Base-by-base conservation (phyloP, 345 rosid species). In the Streptanthus diversifolius region DNA sequence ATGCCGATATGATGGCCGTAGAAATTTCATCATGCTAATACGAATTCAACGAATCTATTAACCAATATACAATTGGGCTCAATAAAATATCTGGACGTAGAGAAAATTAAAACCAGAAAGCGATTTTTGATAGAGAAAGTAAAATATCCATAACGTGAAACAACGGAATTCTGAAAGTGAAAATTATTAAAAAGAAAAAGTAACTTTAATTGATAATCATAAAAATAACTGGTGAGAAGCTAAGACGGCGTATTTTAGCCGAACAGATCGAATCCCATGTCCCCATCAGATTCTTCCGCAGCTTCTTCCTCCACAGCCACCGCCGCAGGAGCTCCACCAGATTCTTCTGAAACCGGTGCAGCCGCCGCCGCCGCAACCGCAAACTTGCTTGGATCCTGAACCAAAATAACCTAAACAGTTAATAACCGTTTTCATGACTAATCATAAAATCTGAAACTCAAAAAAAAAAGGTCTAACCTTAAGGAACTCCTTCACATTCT, bases 361-460 rank as follows among this genome's bases (percentile, higher is more conserved):
- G 86, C 79, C 7, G 79, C 87, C 2, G 25, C 33, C 7, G 14
- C 39, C 8, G 85, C 89, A 25, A 74, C 86, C 0, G 83, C 89
- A 66, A 90, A 93, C 82, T 88, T 90, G 77, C 83, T 85, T 8
- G 97, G 98, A 80, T 93, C 92, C 97, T 92, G 81, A 47, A 5
- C 17, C 58, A 33, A 66, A 5, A 22, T 25, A 33, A 7, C 5
- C 15, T 1, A 7, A 25, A 29, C 1, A 14, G 0, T 57, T 9
- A 12, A 11, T 1, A 36, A 24, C 15, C 41, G 21, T 2, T 69
- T 61, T 21, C 22, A 70, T 8, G 13, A 21, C 37, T 3, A 63
- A 24, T 45, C 52, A 45, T 3, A 7, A 30, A 19, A 19, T 12
- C 2, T 9, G 21, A 44, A 52, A 32, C 45, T 2, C n/a, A n/a